A percentile compares a stretch with the other conserved stretches of the same genome.
These are phyloP conservation scores for Diplocarpon mali DNA, from an alignment of 2,329 filamentous ascomycete genomes.

Conservation along the genomic window DNA sequence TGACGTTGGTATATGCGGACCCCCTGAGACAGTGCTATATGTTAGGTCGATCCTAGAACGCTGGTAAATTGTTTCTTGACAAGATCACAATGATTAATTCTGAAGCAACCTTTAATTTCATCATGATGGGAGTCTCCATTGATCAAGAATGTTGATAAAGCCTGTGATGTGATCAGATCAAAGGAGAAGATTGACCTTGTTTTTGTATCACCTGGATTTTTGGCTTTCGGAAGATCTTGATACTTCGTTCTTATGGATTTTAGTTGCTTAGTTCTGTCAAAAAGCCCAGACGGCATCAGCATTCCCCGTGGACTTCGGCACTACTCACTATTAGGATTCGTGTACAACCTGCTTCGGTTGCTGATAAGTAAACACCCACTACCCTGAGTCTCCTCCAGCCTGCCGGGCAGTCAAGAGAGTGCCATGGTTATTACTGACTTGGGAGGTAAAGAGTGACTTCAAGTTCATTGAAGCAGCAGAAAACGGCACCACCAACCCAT, in stretches of 20 bases:
- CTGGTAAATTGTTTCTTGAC: constrained; percentile 26
- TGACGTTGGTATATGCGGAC: constrained; percentile 42
- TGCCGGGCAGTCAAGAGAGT: constrained; percentile 41
- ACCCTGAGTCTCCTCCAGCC: constrained; percentile 43
- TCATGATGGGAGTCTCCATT: constrained; percentile 39
- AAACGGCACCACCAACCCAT: constrained; percentile 40
- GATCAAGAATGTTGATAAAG: constrained; percentile 38
- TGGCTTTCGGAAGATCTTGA: constrained; percentile 22
- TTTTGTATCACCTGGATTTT: constrained; percentile 33
- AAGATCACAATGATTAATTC: constrained; percentile 35
- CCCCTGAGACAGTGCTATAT: constrained; percentile 38
- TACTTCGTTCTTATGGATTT: too few species aligned
- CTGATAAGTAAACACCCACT: constrained; percentile 32
- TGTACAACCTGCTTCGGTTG: constrained; percentile 44
- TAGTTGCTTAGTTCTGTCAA: constrained; percentile 27
- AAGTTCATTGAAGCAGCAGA: constrained; percentile 31
- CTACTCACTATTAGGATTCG: constrained; percentile 47
- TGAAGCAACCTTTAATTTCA: constrained; percentile 35
- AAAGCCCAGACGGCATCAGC: constrained; percentile 47
- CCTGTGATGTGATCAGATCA: constrained; percentile 34
- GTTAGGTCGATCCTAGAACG: constrained; percentile 34
- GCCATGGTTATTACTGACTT: constrained; percentile 36
- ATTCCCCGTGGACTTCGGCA: constrained; percentile 39
- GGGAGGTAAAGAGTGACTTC: constrained; percentile 27
- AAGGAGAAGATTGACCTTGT: constrained; percentile 35